A percentile compares a stretch with the other conserved stretches of the same genome.
These are phyloP conservation scores for Cyclanthera cordifolia DNA, from an alignment of 306 rosid species.

Conservation along the genomic window DNA sequence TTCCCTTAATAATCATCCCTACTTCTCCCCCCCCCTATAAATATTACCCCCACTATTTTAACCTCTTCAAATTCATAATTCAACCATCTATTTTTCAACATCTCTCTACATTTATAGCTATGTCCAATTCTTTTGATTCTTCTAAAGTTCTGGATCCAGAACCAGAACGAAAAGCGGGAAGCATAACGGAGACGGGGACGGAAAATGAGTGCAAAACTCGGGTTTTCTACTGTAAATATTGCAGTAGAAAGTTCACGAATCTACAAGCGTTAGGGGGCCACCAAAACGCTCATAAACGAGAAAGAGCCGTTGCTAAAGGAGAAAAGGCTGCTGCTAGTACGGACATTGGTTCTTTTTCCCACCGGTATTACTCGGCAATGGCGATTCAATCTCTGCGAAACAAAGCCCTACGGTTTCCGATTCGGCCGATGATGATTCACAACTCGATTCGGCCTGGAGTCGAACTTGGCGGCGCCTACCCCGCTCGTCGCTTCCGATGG, in stretches of 20 bases:
- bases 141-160: background rate
- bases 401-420: background rate
- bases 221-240: background rate
- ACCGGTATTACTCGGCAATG: slow-evolving; percentile 3
- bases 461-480: background rate
- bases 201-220: background rate
- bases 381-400: background rate
- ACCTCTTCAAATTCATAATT: background rate
- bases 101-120: background rate
- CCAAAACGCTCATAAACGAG: slow-evolving; percentile 9
- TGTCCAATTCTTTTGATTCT: background rate
- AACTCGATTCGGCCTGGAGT: background rate
- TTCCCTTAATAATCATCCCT: background rate
- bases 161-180: background rate
- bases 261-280: slow-evolving; percentile 11
- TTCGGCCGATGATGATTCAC: background rate
- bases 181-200: background rate
- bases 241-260: slow-evolving; percentile 3
- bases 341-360: background rate
- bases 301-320: slow-evolving; percentile 5
- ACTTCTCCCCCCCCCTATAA: background rate
- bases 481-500: background rate
- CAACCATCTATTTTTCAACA: background rate
- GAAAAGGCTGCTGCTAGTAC: background rate
- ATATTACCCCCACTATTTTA: background rate